Evolutionary conservation across 352 stramenopile species (phyloP).

Genomic region (Globisporangium acanthophoron): DNA sequence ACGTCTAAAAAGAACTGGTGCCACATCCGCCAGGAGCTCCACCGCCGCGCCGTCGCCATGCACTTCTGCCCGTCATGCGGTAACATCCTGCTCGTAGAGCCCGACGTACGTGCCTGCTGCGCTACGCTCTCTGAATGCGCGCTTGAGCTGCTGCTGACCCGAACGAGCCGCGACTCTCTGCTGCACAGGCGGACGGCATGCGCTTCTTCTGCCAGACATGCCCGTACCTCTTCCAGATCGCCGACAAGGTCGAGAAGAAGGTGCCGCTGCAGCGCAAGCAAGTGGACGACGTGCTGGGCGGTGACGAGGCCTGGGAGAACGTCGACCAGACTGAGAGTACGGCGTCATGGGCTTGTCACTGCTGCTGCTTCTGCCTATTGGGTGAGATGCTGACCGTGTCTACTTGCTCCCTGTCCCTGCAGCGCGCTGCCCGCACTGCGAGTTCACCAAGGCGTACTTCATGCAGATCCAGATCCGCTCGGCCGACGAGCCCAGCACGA

Average conservation of each 20-base stretch:
- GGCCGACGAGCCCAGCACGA: conserved; percentile 97
- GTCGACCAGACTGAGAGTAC: conserved; percentile 95
- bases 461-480: conserved; percentile 99
- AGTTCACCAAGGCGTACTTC: conserved; percentile 97
- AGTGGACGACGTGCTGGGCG: conserved; percentile 98
- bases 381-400: neutral
- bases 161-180: neutral
- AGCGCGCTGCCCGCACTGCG: conserved; percentile 93
- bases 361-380: neutral
- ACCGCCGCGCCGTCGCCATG: conserved; percentile 33
- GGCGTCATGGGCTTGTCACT: conserved; percentile 6
- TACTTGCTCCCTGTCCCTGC: neutral
- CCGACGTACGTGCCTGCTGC: conserved; percentile 39
- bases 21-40: neutral
- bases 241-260: conserved; percentile 87
- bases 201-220: conserved; percentile 90
- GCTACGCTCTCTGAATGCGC: conserved; percentile 7
- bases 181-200: conserved; percentile 74
- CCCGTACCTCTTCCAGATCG: conserved; percentile 87
- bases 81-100: conserved; percentile 88
- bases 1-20: too few relatives aligned
- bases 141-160: neutral
- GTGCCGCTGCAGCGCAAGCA: conserved; percentile 93
- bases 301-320: conserved; percentile 97
- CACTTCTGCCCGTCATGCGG: conserved; percentile 89